These are phyloP conservation scores for Mentha longifolia DNA, from an alignment of 257 asterid genomes.

Conservation along the genomic window DNA sequence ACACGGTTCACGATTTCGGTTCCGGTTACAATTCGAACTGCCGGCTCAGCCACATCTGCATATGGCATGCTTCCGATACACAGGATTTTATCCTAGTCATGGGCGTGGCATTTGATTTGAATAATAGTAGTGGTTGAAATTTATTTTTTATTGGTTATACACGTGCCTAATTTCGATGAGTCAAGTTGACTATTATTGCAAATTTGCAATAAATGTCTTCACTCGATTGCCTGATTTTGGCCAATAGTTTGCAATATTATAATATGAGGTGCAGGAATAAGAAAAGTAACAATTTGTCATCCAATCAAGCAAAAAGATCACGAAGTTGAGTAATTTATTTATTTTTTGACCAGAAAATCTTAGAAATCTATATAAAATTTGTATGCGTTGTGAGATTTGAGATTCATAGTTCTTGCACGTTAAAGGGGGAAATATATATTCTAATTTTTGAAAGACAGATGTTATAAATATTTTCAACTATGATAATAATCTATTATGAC, in stretches of 20 bases:
- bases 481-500: too few relatives aligned
- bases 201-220: not conserved
- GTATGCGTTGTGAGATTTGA: not conserved
- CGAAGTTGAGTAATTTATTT: not conserved
- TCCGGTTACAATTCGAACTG: too few relatives aligned
- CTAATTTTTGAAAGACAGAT: not conserved
- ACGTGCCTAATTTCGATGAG: not conserved
- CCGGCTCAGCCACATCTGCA: too few relatives aligned
- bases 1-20: too few relatives aligned
- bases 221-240: too few relatives aligned
- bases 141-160: not conserved
- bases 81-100: not conserved
- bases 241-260: not conserved
- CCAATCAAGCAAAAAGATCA: not conserved
- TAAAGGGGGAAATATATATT: not conserved
- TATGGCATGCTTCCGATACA: too few relatives aligned
- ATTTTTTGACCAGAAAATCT: not conserved
- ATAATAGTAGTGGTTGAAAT: not conserved
- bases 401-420: not conserved
- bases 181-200: constrained; percentile 4
- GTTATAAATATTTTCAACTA: too few relatives aligned
- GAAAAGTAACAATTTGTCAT: not conserved
- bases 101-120: not conserved
- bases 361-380: not conserved
- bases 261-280: not conserved